Evolutionary conservation across 2,329 filamentous ascomycete species (phyloP).

Genomic region (Ophiostoma sp.): DNA sequence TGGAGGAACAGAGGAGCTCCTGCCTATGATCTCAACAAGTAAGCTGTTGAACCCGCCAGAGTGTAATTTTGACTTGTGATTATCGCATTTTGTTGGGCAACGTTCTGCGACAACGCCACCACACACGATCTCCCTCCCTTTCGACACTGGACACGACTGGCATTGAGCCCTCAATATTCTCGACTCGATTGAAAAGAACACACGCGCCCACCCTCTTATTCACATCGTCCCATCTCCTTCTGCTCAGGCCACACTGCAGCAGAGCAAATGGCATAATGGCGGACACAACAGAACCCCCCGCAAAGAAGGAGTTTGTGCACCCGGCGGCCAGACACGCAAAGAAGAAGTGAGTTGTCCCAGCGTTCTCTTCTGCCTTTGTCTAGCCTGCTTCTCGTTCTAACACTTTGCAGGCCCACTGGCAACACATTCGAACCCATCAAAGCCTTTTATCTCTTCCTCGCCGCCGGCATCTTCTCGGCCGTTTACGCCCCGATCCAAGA

Average conservation of each 20-base stretch:
- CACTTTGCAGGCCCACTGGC: conserved; percentile 42
- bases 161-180: not conserved
- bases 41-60: not conserved
- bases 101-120: not conserved
- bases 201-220: not conserved
- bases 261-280: conserved; percentile 39
- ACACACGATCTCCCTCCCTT: not conserved
- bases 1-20: not conserved
- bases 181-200: not conserved
- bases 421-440: conserved; percentile 70
- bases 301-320: conserved; percentile 46
- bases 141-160: not conserved
- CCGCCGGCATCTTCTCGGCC: conserved; percentile 73
- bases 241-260: not conserved
- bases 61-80: conserved; percentile 4
- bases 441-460: conserved; percentile 78
- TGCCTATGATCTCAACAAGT: conserved; percentile 7
- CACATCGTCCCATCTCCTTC: too few species aligned
- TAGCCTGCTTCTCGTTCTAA: not conserved
- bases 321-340: conserved; percentile 52
- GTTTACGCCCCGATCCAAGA: conserved; percentile 89
- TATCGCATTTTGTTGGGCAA: conserved; percentile 14
- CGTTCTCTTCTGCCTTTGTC: not conserved
- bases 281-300: conserved; percentile 37
- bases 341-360: conserved; percentile 46